Evolutionary conservation across 1,284 basidiomycete species (phyloP).

Genomic region (Volvariella surrecta): DNA sequence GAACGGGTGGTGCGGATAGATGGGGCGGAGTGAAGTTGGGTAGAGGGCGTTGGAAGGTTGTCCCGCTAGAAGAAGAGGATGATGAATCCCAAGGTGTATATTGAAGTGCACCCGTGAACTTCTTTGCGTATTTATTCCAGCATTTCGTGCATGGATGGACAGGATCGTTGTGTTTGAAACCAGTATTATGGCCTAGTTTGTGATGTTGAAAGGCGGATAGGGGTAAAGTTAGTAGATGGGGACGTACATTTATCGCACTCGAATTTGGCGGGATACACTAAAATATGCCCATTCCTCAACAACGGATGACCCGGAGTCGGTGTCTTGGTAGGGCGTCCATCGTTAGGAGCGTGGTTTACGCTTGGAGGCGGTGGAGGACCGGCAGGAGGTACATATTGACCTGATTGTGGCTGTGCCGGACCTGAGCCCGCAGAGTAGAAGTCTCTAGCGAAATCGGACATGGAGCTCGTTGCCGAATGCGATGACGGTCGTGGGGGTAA

Average conservation of each 20-base stretch:
- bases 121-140: constrained; percentile 57
- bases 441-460: constrained; percentile 45
- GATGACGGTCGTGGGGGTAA: constrained; percentile 9
- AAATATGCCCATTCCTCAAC: constrained; percentile 44
- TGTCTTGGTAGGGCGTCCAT: constrained; percentile 49
- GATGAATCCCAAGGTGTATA: constrained; percentile 31
- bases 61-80: constrained; percentile 8
- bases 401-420: not conserved
- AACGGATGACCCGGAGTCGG: constrained; percentile 61
- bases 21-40: constrained; percentile 18
- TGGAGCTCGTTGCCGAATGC: constrained; percentile 10
- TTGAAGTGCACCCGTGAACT: constrained; percentile 48
- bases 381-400: constrained; percentile 15
- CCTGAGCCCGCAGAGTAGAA: constrained; percentile 40
- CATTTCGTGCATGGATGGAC: constrained; percentile 58
- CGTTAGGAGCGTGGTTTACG: constrained; percentile 18
- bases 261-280: constrained; percentile 59
- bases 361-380: constrained; percentile 13
- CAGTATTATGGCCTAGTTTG: constrained; percentile 60
- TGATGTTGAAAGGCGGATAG: not conserved
- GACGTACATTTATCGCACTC: constrained; percentile 56
- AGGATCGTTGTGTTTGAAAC: constrained; percentile 63
- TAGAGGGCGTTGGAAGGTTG: constrained; percentile 31
- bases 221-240: constrained; percentile 3
- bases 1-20: constrained; percentile 13